Evolutionary conservation across 768 basidiomycete genomes (phyloP), one percentile per base, ranked within the genome.

Genomic region (Pluteus cervinus): DNA sequence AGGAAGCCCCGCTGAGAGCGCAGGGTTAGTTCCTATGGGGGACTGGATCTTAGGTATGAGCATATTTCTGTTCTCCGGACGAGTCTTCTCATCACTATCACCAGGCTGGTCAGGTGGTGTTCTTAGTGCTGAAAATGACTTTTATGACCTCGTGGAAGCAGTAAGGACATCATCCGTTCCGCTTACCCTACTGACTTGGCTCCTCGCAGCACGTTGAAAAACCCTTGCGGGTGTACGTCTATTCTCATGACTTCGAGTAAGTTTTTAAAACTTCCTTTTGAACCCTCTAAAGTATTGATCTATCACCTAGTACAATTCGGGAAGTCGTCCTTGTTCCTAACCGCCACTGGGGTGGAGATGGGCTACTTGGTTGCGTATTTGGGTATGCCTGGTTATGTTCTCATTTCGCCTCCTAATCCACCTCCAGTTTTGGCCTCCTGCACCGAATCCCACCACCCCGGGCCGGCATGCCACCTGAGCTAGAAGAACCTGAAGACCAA

Each of bases 261-360:
- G 89, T 68, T 21, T 22, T 10, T 18, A 42, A 14, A 43, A 16
- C 43, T 33, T 0, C 7, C 11, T 33, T 9, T 37, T 23, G 28
- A 11, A 21, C 25, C 30, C 23, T 44, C 36, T 20, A 26, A 36
- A 41, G 40, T 25, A 45, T 26, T n/a, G n/a, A n/a, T n/a, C 43
- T 21, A 37, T 24, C 22, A 37, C 37, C 49, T 39, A 96, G 92
- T 57, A 86, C 90, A 28, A 73, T 94, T 32, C 72, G 92, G 46
- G 92, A 97, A 54, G 91, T 94, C 11, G 88, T 97, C 22, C 62
- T 97, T 15, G 89, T 97, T 35, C 94, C 96, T 7, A 97, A 97
- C 58, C 73, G 92, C 33, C 88, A 94, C 48, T 97, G 94, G 93
- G 94, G 94, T 30, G 94, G 94, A 5, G 93, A 93, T 55, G 93